Evolutionary conservation across 2,329 filamentous ascomycete species (phyloP).

Genomic region (Trichophyton benhamiae): DNA sequence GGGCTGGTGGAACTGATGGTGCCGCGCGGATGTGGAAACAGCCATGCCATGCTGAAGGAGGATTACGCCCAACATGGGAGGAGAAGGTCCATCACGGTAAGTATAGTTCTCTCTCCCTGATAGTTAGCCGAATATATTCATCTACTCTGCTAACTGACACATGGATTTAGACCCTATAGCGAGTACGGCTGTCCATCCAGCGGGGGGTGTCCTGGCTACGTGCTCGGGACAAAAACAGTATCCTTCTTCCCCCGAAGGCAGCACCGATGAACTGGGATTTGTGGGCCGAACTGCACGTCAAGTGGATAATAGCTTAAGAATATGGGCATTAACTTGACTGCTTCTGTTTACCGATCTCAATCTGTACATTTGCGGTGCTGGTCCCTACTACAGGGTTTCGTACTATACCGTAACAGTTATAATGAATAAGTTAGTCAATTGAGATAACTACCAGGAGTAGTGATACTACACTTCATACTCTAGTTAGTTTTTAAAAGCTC

Average conservation of each 20-base stretch:
- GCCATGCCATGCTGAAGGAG: constrained; percentile 31
- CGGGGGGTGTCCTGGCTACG: constrained; percentile 38
- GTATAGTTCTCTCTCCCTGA: constrained; percentile 6
- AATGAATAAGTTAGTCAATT: too few species aligned
- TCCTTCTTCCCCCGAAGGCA: constrained; percentile 14
- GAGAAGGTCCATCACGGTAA: constrained; percentile 36
- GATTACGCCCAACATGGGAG: constrained; percentile 32
- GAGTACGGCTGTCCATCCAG: constrained; percentile 36
- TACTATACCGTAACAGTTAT: too few species aligned
- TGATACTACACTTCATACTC: too few species aligned
- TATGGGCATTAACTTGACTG: constrained; percentile 21
- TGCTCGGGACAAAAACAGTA: constrained; percentile 36
- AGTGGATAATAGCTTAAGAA: constrained; percentile 29
- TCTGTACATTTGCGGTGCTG: too few species aligned
- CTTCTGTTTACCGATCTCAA: too few species aligned
- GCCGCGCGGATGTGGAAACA: constrained; percentile 40
- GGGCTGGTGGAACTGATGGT: constrained; percentile 49
- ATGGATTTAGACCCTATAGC: constrained; percentile 31
- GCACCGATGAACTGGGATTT: neutral
- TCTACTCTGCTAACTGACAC: constrained; percentile 10
- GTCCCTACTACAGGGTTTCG: too few species aligned
- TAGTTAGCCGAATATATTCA: neutral
- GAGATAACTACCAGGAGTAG: too few species aligned
- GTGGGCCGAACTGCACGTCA: neutral
- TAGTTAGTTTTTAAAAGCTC: too few species aligned